Evolutionary conservation across 805 yeast species (phyloP).

Genomic region (Candida khao-thaluensis): DNA sequence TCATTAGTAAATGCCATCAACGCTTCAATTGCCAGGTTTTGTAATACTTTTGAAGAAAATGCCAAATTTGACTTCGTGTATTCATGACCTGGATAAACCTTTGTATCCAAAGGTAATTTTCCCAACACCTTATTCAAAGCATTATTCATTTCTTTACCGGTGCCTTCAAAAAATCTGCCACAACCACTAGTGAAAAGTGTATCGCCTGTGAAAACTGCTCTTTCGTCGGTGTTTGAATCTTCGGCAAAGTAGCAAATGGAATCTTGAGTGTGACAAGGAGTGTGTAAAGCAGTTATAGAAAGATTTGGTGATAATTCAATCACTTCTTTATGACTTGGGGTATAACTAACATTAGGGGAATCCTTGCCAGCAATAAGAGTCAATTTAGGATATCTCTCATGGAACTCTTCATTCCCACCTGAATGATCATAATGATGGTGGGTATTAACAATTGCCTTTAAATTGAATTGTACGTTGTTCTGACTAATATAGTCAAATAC

Average conservation of each 20-base stretch:
- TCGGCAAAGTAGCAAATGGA: constrained; percentile 81
- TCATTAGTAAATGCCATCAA: constrained; percentile 51
- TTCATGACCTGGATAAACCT: constrained; percentile 93
- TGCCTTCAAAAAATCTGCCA: constrained; percentile 95
- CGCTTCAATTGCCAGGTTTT: constrained; percentile 50
- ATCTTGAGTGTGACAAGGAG: constrained; percentile 98
- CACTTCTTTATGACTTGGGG: constrained; percentile 65
- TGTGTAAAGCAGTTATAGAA: constrained; percentile 76
- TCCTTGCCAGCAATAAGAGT: constrained; percentile 84
- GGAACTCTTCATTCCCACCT: constrained; percentile 68
- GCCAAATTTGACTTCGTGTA: constrained; percentile 80
- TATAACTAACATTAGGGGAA: constrained; percentile 66
- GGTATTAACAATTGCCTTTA: constrained; percentile 84
- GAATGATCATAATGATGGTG: constrained; percentile 97
- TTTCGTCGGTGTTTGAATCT: constrained; percentile 62
- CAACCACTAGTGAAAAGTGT: constrained; percentile 93
- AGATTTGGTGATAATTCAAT: constrained; percentile 64
- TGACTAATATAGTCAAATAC: constrained; percentile 46
- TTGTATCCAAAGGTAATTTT: constrained; percentile 63
- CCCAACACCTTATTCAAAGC: constrained; percentile 63
- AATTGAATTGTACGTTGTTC: constrained; percentile 41
- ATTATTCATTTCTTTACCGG: constrained; percentile 72
- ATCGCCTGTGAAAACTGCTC: constrained; percentile 91
- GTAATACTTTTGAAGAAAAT: constrained; percentile 68
- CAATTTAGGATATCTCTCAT: constrained; percentile 40